Evolutionary conservation across 345 rosid genomes (phyloP), one percentile per base, ranked within the genome.

Genomic region (Cochlearia excelsa): DNA sequence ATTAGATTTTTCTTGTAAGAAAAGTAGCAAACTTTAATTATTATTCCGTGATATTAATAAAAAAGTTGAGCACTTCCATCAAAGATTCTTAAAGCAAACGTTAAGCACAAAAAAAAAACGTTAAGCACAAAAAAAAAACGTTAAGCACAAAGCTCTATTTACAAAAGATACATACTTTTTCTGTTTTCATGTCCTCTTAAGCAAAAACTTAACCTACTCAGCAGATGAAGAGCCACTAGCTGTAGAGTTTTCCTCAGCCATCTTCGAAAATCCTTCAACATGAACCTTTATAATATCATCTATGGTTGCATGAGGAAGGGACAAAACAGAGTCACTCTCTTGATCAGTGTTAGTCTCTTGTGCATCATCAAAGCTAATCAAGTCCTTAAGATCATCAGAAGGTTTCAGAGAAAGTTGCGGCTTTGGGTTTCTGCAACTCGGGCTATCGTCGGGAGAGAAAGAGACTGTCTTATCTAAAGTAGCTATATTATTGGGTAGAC

Each of bases 1-100:
- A 28, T 70, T 56, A 57, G 74, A 44, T 57, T 10, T 27, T 26
- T 69, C 52, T 70, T 57, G 49, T 64, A 58, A 51, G 60, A 85
- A 30, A 51, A 51, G 45, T 63, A 50, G 49, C 33, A 30, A 45
- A 45, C 30, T 29, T 49, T n/a, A 9, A 5, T 34, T 7, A 33
- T 61, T 91, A 77, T 83, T 69, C 51, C 81, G 78, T 63, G 74
- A 80, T 51, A 26, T 46, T 44, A 46, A 46, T 54, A 51, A 61
- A 33, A 57, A 57, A 49, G 57, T 48, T 26, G 11, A 46, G 55
- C 55, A 46, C 33, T 47, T 48, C 11, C 1, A 40, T 38, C 23
- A 54, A 52, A 23, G 61, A 59, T 67, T 45, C 46, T 54, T 46
- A 16, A 9, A 41, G 57, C 73, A 54, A 54, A 39, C 40, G 48